Evolutionary conservation across 306 rosid species (phyloP), one percentile per base, ranked within the genome.

Genomic region (Calophaca sinica): DNA sequence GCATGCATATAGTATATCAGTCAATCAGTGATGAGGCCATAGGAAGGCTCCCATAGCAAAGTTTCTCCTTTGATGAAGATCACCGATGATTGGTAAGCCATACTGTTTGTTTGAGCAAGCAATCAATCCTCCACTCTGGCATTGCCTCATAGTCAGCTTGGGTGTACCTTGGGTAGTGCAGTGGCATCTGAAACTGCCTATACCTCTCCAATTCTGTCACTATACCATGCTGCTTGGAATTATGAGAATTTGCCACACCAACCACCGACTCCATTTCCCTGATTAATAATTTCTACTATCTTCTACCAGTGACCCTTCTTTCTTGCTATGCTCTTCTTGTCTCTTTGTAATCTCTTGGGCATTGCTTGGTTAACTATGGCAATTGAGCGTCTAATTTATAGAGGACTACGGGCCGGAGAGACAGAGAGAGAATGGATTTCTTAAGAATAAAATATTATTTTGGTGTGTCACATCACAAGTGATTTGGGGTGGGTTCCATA

Each of bases 71-170:
- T 85, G 87, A 0, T 78, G 72, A 72, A 85, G 65, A 73, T 85
- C 88, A 0, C 87, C 89, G 10, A 70, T 29, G 72, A 83, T 58
- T 10, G 88, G 91, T 5, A 89, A 81, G 4, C 94, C 94, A 59
- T 89, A 89, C 81, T 89, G 77, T 62, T n/a, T 89, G 77, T 62
- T 55, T 73, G 35, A 89, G 91, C 84, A 89, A 85, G 28, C 86
- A 89, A 35, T 89, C 94, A 7, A 87, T 63, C 86, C 81, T 87
- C 88, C 94, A 87, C 82, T 87, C 94, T 29, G 89, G 89, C 91
- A 89, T 87, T 80, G 72, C 59, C 80, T 89, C 89, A 49, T 89
- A 87, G 66, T 89, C 94, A 29, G 81, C 78, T 46, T 80, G 45
- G 1, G 86, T 83, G 82, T 89, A 87, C 68, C 85, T 82, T 42